Conservation (phyloP, 352 stramenopile species). For the Pythium utonaiense region DNA sequence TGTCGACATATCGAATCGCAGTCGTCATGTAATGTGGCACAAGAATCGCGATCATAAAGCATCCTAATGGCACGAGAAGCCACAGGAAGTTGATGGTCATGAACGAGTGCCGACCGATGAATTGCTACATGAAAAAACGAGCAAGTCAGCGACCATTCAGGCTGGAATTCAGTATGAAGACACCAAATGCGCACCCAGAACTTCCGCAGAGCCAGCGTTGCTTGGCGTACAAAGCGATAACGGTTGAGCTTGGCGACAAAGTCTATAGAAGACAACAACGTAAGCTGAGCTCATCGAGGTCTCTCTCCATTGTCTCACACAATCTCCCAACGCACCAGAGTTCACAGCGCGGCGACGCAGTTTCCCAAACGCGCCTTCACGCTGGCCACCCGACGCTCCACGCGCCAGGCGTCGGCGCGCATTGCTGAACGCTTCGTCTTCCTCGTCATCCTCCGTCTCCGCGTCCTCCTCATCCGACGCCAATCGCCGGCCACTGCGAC, state of each 20-base stretch:
- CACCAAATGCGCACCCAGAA: conserved; percentile 34
- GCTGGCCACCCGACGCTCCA: background rate
- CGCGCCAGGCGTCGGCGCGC: background rate
- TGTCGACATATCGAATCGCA: conserved; percentile 66
- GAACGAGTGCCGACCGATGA: conserved; percentile 61
- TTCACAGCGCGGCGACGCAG: conserved; percentile 11
- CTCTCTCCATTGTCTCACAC: background rate
- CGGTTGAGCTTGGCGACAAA: conserved; percentile 14
- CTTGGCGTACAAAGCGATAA: conserved; percentile 22
- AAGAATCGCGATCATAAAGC: conserved; percentile 65
- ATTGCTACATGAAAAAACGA: conserved; percentile 15
- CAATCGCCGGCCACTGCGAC: conserved; percentile 18
- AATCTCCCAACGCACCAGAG: conserved; percentile 4
- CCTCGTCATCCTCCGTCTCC: conserved; percentile 11
- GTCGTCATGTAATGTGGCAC: conserved; percentile 68
- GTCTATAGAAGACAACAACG: background rate
- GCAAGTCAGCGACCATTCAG: background rate
- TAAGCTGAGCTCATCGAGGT: background rate
- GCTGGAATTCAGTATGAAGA: background rate
- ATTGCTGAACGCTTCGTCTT: background rate
- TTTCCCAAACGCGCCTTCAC: conserved; percentile 7
- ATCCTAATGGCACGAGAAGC: conserved; percentile 65
- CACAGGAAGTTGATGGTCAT: conserved; percentile 73
- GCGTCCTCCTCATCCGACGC: conserved; percentile 20
- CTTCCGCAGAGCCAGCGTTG: conserved; percentile 26